phyloP scores from a whole-genome alignment of 192 early-diverging fungal genomes.

The Jimgerdemannia flammicorona region DNA sequence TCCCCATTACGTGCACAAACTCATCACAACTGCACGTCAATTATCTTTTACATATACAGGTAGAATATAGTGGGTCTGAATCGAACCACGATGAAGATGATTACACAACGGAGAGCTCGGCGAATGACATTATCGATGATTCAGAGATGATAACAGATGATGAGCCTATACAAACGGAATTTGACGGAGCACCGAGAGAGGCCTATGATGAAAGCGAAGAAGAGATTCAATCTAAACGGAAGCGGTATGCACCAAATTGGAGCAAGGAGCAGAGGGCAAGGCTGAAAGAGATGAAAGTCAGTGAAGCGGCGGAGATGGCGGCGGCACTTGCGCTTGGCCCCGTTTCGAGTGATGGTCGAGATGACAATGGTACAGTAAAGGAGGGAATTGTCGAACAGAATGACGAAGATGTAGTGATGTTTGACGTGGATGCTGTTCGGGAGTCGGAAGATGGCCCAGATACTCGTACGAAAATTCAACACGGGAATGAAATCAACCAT shows the following conservation, averaged over 20 bases:
- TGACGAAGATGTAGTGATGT: too few relatives aligned
- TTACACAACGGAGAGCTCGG: neutral
- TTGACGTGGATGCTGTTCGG: too few relatives aligned
- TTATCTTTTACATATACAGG: neutral
- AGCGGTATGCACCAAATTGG: neutral
- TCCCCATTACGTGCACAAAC: too few relatives aligned
- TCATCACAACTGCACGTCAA: neutral
- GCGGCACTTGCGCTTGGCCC: neutral
- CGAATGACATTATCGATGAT: neutral
- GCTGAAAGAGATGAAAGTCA: neutral
- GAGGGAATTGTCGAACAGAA: neutral
- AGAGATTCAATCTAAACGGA: neutral
- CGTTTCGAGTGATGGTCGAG: neutral
- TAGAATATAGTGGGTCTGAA: neutral
- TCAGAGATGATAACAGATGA: neutral
- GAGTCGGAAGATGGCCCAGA: too few relatives aligned
- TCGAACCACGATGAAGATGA: neutral
- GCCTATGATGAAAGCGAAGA: neutral
- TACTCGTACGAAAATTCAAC: too few relatives aligned
- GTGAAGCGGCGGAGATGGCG: neutral
- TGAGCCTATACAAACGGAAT: neutral
- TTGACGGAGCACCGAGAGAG: neutral
- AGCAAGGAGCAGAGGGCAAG: neutral
- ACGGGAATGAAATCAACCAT: too few relatives aligned
- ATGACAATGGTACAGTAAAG: neutral